These are phyloP conservation scores for Talaromyces proteolyticus DNA, from an alignment of 495 filamentous ascomycete genomes.

Conservation along the genomic window DNA sequence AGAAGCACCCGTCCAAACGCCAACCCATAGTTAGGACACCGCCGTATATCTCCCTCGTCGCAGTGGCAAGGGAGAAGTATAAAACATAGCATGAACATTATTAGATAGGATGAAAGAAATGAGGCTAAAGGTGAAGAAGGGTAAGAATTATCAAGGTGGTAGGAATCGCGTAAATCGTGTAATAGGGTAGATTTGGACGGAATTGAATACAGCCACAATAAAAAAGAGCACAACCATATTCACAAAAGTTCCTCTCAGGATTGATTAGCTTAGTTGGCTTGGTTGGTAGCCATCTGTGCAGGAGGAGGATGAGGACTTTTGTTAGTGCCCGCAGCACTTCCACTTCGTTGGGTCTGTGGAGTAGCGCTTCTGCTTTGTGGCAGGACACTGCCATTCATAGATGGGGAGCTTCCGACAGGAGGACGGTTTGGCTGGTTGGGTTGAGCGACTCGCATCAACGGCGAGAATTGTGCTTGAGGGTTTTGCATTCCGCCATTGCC, in stretches of 20 bases:
- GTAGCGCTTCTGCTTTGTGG: constrained; percentile 41
- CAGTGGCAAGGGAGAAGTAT: neutral
- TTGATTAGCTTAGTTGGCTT: constrained; percentile 15
- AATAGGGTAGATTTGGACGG: neutral
- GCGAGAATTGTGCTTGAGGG: constrained; percentile 61
- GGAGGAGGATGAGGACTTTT: constrained; percentile 40
- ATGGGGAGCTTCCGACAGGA: constrained; percentile 30
- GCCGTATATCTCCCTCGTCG: neutral
- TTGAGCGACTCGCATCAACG: constrained; percentile 68
- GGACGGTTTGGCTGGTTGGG: constrained; percentile 36
- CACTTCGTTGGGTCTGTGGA: constrained; percentile 43
- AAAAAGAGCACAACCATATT: neutral
- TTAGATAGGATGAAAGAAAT: neutral
- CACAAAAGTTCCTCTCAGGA: neutral
- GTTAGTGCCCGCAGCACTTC: constrained; percentile 31
- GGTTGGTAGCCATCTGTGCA: constrained; percentile 30
- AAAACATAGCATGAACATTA: neutral
- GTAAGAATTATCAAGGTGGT: neutral
- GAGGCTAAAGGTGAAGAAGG: neutral
- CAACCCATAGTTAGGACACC: constrained; percentile 1
- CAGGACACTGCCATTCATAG: constrained; percentile 29
- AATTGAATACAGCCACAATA: neutral
- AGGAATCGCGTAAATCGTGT: neutral
- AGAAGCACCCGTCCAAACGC: neutral
- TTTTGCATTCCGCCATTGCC: constrained; percentile 34